Conservation (phyloP, 352 stramenopile genomes). For the Thalassiosira exigua region DNA sequence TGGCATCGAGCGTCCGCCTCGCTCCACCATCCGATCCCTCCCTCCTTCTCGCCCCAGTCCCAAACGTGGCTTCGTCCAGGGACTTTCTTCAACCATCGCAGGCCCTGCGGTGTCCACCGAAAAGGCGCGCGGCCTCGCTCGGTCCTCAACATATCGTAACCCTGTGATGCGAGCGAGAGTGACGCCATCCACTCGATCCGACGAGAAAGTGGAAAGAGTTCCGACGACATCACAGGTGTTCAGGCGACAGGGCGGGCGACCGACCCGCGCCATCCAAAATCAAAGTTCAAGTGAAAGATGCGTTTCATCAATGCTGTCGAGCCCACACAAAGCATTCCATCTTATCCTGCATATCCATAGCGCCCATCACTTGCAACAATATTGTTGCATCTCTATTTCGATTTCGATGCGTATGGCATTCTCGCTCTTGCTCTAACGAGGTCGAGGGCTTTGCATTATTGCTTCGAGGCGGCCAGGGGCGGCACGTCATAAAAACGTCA, state of each 20-base stretch:
- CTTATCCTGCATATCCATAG: background rate
- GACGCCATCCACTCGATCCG: too few relatives aligned
- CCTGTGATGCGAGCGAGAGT: background rate
- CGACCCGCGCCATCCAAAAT: background rate
- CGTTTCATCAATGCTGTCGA: background rate
- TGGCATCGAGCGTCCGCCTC: background rate
- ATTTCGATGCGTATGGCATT: background rate
- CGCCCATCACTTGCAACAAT: background rate
- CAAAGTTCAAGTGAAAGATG: background rate
- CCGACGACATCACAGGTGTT: too few relatives aligned
- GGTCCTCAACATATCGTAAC: background rate
- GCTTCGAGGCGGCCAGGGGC: too few relatives aligned
- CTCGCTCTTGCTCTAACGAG: too few relatives aligned
- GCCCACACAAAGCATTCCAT: too few relatives aligned
- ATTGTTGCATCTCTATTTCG: background rate
- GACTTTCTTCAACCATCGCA: background rate
- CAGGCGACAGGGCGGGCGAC: background rate
- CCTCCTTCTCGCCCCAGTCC: background rate
- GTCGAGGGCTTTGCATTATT: too few relatives aligned
- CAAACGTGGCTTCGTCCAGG: background rate
- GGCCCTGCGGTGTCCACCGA: background rate
- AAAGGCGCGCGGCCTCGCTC: background rate
- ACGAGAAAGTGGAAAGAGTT: background rate
- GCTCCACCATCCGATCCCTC: background rate
- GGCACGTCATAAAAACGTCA: too few relatives aligned